Percentiles rank a stretch among this genome's conserved stretches.
phyloP scores from a whole-genome alignment of 2,329 filamentous ascomycete genomes.

The Pestalotiopsis sp. region DNA sequence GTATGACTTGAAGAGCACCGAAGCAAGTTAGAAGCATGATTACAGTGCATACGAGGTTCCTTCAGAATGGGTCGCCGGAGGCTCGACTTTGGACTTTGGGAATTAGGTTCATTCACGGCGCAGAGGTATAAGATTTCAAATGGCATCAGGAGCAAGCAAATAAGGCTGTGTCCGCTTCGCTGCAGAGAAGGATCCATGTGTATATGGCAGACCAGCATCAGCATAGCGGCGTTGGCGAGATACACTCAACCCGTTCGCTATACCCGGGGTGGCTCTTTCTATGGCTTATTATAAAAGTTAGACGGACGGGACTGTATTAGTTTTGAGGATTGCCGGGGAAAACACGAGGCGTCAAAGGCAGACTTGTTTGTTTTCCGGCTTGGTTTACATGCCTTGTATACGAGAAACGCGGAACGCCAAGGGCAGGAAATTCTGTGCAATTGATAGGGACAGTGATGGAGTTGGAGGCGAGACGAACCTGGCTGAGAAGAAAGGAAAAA shows the following conservation, averaged over 20 bases:
- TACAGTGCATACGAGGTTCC: background rate
- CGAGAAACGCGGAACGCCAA: too few species aligned
- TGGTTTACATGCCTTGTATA: too few species aligned
- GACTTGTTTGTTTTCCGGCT: too few species aligned
- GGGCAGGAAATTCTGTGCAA: too few species aligned
- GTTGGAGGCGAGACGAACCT: too few species aligned
- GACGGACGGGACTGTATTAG: background rate
- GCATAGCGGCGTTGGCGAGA: background rate
- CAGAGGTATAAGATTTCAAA: background rate
- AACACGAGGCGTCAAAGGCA: too few species aligned
- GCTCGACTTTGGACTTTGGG: too few species aligned
- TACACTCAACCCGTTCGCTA: background rate
- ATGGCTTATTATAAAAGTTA: background rate
- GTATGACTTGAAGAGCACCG: constrained; percentile 34
- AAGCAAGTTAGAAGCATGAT: background rate
- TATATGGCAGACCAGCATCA: background rate
- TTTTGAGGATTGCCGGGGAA: too few species aligned
- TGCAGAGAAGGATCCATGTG: background rate
- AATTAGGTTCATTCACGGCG: too few species aligned
- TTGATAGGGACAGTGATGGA: too few species aligned
- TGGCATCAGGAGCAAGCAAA: background rate
- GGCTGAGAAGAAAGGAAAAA: too few species aligned
- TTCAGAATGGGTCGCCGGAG: background rate
- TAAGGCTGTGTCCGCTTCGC: background rate
- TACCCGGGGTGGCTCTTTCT: background rate